phyloP scores from a whole-genome alignment of 306 rosid species.

The Bauhinia variegata region DNA sequence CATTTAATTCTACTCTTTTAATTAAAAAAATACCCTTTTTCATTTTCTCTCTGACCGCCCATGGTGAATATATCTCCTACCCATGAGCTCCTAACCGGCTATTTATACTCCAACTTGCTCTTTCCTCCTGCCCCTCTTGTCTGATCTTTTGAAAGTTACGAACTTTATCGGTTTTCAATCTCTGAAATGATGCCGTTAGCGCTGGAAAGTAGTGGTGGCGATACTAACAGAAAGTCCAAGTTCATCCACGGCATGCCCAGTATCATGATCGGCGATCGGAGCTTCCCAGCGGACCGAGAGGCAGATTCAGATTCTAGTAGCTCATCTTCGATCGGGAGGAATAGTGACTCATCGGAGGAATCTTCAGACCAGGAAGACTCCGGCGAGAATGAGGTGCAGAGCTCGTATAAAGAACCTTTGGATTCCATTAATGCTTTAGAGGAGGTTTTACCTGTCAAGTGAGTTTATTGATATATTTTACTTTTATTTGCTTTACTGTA shows the following conservation, averaged over 20 bases:
- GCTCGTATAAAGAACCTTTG: conserved; percentile 63
- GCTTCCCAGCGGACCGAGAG: conserved; percentile 34
- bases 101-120: conserved; percentile 35
- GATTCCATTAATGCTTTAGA: conserved; percentile 66
- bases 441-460: conserved; percentile 74
- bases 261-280: conserved; percentile 54
- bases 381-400: conserved; percentile 57
- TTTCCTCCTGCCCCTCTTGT: background rate
- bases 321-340: conserved; percentile 67
- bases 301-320: conserved; percentile 61
- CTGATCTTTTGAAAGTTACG: background rate
- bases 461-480: conserved; percentile 30
- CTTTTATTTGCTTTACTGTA: conserved; percentile 8
- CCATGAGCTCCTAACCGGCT: conserved; percentile 53
- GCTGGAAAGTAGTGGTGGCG: conserved; percentile 36
- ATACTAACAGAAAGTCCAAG: conserved; percentile 44
- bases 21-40: conserved; percentile 7
- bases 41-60: conserved; percentile 18
- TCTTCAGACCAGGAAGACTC: conserved; percentile 66
- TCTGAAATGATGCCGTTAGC: conserved; percentile 57
- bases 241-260: conserved; percentile 45
- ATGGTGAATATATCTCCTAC: conserved; percentile 45
- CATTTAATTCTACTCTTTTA: conserved; percentile 13
- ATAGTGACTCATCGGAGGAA: conserved; percentile 55
- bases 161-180: background rate